phyloP scores from a whole-genome alignment of 805 yeast species.

The Novakomyces olei region DNA sequence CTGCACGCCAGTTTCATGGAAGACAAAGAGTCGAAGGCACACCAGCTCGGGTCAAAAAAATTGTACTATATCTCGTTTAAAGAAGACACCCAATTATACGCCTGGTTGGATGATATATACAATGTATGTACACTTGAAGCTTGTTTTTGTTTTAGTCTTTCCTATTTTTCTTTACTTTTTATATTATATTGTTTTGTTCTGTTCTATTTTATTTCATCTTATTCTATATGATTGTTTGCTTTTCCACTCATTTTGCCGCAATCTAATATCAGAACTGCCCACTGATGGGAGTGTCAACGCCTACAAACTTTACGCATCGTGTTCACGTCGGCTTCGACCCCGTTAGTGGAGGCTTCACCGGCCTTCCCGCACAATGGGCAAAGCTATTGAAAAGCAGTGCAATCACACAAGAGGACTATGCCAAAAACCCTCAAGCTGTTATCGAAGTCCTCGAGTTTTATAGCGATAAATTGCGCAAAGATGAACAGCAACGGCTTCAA shows the following conservation, averaged over 20 bases:
- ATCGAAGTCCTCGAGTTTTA: slow-evolving; percentile 77
- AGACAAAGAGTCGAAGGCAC: too few species aligned
- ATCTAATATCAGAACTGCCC: slow-evolving; percentile 15
- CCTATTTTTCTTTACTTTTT: too few species aligned
- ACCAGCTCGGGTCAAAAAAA: too few species aligned
- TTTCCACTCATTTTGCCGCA: background rate
- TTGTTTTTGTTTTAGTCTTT: too few species aligned
- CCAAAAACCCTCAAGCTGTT: slow-evolving; percentile 82
- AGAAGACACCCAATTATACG: slow-evolving; percentile 54
- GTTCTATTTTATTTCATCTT: background rate
- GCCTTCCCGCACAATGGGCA: slow-evolving; percentile 87
- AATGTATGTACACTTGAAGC: too few species aligned
- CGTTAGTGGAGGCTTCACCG: slow-evolving; percentile 68
- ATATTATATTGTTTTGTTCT: background rate
- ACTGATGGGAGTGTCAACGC: slow-evolving; percentile 47
- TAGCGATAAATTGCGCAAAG: slow-evolving; percentile 13
- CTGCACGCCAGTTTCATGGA: too few species aligned
- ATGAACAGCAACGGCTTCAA: slow-evolving; percentile 8
- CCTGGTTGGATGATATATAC: slow-evolving; percentile 75
- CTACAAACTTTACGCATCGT: slow-evolving; percentile 84
- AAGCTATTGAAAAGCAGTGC: slow-evolving; percentile 63
- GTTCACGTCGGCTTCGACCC: slow-evolving; percentile 87
- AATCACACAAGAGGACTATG: slow-evolving; percentile 69
- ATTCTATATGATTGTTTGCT: background rate
- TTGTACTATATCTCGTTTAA: slow-evolving; percentile 61